These are phyloP conservation scores for Termitomyces sp. DNA, from an alignment of 768 basidiomycete genomes.

Conservation along the genomic window DNA sequence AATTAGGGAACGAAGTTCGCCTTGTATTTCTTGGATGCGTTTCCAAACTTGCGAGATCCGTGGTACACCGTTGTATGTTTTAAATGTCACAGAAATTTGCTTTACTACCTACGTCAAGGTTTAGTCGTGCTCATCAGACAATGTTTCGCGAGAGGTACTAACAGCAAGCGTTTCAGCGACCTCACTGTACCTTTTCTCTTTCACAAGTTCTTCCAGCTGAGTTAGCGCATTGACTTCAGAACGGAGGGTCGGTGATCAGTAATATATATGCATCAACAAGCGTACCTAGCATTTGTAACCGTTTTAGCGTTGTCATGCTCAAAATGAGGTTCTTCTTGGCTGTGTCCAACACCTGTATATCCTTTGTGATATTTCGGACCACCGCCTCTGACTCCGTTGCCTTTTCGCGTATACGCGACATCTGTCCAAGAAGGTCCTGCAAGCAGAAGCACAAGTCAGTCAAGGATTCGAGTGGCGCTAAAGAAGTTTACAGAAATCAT, in stretches of 20 bases:
- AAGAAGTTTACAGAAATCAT: constrained; percentile 77
- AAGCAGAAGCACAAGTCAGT: background rate
- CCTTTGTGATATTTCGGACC: constrained; percentile 91
- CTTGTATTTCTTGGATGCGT: constrained; percentile 78
- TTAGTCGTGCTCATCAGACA: constrained; percentile 1
- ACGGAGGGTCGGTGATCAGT: background rate
- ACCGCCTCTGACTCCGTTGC: constrained; percentile 96
- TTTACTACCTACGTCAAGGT: constrained; percentile 65
- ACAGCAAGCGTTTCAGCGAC: constrained; percentile 80
- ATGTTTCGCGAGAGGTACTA: constrained; percentile 12
- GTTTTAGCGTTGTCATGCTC: constrained; percentile 86
- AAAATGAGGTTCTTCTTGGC: constrained; percentile 90
- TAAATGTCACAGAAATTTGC: constrained; percentile 78
- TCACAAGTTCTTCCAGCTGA: constrained; percentile 74
- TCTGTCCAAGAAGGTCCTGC: constrained; percentile 91
- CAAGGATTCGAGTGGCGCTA: background rate
- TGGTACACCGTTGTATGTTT: constrained; percentile 70
- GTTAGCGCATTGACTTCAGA: constrained; percentile 70
- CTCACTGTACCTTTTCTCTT: constrained; percentile 76
- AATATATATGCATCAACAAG: constrained; percentile 1
- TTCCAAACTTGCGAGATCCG: constrained; percentile 75
- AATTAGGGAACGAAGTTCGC: constrained; percentile 72
- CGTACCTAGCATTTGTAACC: constrained; percentile 92
- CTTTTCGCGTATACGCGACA: constrained; percentile 94
- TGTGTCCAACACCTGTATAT: constrained; percentile 90